Conservation (phyloP, 352 stramenopile genomes). For the Phytopythium vexans region DNA sequence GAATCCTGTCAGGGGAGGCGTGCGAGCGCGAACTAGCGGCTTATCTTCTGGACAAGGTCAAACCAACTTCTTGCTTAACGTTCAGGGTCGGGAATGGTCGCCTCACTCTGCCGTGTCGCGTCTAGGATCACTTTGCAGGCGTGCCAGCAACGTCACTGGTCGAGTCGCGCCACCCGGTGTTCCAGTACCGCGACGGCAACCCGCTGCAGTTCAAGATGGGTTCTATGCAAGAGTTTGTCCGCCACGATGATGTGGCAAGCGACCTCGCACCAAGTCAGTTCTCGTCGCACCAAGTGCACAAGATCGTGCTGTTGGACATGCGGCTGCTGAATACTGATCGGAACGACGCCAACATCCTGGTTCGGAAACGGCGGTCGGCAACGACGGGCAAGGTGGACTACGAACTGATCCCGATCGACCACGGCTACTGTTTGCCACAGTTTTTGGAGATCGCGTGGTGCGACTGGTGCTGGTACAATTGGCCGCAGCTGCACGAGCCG, state of each 20-base stretch:
- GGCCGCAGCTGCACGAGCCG: slow-evolving; percentile 87
- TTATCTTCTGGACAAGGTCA: slow-evolving; percentile 93
- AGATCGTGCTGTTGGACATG: slow-evolving; percentile 99
- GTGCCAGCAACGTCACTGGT: slow-evolving; percentile 79
- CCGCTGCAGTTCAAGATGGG: slow-evolving; percentile 91
- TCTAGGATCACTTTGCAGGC: slow-evolving; percentile 82
- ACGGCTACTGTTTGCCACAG: slow-evolving; percentile 97
- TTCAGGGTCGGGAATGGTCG: background rate
- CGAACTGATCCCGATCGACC: slow-evolving; percentile 98
- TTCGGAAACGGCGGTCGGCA: slow-evolving; percentile 69
- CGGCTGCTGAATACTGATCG: slow-evolving; percentile 97
- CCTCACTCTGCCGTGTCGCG: slow-evolving; percentile 7
- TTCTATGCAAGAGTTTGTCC: slow-evolving; percentile 96
- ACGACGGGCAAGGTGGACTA: slow-evolving; percentile 67
- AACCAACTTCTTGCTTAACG: background rate
- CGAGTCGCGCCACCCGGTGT: slow-evolving; percentile 70
- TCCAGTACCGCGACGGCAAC: slow-evolving; percentile 61
- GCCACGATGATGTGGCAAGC: slow-evolving; percentile 93
- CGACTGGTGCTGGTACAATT: slow-evolving; percentile 99
- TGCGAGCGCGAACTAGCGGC: slow-evolving; percentile 97
- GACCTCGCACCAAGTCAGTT: slow-evolving; percentile 91
- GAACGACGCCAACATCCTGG: slow-evolving; percentile 97
- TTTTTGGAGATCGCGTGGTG: slow-evolving; percentile 96
- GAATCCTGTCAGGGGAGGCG: slow-evolving; percentile 95
- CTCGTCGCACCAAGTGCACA: slow-evolving; percentile 93